Percentiles rank a stretch among this genome's conserved stretches.
Conservation (phyloP, 1,284 basidiomycete genomes). For the Coniferiporia sulphurascens region DNA sequence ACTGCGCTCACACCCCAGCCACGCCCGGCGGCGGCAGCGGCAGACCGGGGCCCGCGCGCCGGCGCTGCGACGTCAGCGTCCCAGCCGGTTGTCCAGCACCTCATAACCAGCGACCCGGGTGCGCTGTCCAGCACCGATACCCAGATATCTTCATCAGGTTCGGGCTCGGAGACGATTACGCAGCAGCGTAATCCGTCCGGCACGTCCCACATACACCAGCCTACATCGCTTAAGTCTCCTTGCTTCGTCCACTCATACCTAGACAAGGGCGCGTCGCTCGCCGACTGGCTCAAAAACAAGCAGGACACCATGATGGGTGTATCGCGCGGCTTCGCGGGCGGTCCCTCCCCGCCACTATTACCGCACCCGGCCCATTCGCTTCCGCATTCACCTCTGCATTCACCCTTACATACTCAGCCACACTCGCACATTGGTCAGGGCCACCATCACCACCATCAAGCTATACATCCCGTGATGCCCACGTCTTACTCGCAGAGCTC, state of each 20-base stretch:
- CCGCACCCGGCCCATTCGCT: slow-evolving; percentile 8
- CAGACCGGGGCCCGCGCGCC: no score
- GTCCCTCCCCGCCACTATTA: slow-evolving; percentile 22
- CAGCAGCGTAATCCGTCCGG: no score
- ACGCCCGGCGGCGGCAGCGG: not conserved
- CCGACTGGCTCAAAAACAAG: slow-evolving; percentile 61
- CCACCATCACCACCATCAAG: slow-evolving; percentile 8
- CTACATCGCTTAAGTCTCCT: slow-evolving; percentile 55
- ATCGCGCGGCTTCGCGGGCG: slow-evolving; percentile 6
- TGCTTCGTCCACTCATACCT: slow-evolving; percentile 86
- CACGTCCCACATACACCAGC: slow-evolving; percentile 20
- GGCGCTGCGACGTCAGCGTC: not conserved
- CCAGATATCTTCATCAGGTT: no score
- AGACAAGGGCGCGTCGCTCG: slow-evolving; percentile 68
- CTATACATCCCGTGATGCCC: slow-evolving; percentile 18
- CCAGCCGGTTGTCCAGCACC: not conserved
- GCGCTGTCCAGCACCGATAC: not conserved
- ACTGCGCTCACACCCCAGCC: not conserved
- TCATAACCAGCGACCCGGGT: not conserved
- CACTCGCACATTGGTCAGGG: slow-evolving; percentile 8
- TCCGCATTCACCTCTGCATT: not conserved
- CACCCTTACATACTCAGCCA: slow-evolving; percentile 3
- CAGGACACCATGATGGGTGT: slow-evolving; percentile 17
- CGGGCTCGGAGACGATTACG: no score
- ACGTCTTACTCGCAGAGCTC: slow-evolving; percentile 9